Percentiles rank a stretch among this genome's conserved stretches.
phyloP scores from a whole-genome alignment of 2,329 filamentous ascomycete species.

The Sporothrix globosa region DNA sequence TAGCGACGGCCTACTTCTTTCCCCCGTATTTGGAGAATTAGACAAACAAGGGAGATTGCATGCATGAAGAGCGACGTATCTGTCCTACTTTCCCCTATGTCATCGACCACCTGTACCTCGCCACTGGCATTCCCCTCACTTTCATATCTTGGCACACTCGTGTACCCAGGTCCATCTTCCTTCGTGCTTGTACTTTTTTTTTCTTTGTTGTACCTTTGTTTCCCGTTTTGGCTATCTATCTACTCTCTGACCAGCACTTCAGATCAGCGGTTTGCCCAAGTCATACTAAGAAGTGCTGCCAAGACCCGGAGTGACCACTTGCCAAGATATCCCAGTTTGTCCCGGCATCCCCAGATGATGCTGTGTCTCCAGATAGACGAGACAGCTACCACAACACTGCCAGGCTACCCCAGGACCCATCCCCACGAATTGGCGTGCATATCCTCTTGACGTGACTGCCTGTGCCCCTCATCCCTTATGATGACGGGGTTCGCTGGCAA shows the following conservation, averaged over 20 bases:
- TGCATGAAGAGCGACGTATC: not conserved
- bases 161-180: not conserved
- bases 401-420: not conserved
- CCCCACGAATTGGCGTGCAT: not conserved
- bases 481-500: not conserved
- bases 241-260: too few species aligned
- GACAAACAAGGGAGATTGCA: not conserved
- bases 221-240: not conserved
- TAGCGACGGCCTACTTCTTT: too few species aligned
- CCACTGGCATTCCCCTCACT: slow-evolving; percentile 14
- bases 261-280: not conserved
- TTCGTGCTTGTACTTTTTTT: not conserved
- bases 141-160: slow-evolving; percentile 1
- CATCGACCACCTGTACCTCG: not conserved
- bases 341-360: not conserved
- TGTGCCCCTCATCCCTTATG: not conserved
- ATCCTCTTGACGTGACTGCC: slow-evolving; percentile 7
- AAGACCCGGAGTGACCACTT: too few species aligned
- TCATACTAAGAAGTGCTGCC: not conserved
- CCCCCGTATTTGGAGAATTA: not conserved
- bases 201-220: not conserved
- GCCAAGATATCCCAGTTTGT: not conserved
- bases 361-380: not conserved
- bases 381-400: not conserved
- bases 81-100: not conserved